Percentiles rank a stretch among this genome's conserved stretches.
phyloP scores from a whole-genome alignment of 148 eudicot genomes.

The Rhododendron vialii region DNA sequence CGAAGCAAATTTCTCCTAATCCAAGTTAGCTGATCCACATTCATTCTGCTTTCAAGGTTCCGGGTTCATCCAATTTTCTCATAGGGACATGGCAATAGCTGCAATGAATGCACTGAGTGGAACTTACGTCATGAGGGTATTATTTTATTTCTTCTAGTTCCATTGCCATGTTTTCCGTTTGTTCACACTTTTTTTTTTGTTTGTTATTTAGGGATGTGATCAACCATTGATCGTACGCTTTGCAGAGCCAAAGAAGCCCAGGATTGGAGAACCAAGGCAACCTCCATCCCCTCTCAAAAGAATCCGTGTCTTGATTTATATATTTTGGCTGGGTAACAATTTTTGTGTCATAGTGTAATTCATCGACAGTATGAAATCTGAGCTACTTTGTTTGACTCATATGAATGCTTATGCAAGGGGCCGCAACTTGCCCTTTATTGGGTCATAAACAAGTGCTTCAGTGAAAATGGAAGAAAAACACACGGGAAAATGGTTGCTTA shows the following conservation, averaged over 20 bases:
- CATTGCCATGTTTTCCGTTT: constrained; percentile 6
- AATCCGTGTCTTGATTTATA: neutral
- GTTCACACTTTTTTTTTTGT: neutral
- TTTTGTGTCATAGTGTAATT: neutral
- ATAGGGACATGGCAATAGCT: constrained; percentile 83
- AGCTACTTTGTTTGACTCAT: neutral
- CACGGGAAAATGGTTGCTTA: neutral
- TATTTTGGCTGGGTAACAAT: neutral
- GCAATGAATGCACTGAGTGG: constrained; percentile 85
- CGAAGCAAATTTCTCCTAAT: neutral
- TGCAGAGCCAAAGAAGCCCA: constrained; percentile 98
- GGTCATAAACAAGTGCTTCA: neutral
- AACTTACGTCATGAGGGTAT: constrained; percentile 71
- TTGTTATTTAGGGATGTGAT: constrained; percentile 66
- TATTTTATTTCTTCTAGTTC: constrained; percentile 9
- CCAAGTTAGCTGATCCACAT: neutral
- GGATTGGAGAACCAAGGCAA: constrained; percentile 64
- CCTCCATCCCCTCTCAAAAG: neutral
- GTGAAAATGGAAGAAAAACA: neutral
- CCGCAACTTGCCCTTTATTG: neutral
- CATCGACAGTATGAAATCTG: neutral
- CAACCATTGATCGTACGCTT: constrained; percentile 78
- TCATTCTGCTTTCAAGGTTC: constrained; percentile 47
- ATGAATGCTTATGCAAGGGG: neutral
- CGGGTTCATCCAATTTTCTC: constrained; percentile 68